Percentiles rank a stretch among this genome's conserved stretches.
Evolutionary conservation across 805 yeast genomes (phyloP).

Genomic region (Candida gorgasii): DNA sequence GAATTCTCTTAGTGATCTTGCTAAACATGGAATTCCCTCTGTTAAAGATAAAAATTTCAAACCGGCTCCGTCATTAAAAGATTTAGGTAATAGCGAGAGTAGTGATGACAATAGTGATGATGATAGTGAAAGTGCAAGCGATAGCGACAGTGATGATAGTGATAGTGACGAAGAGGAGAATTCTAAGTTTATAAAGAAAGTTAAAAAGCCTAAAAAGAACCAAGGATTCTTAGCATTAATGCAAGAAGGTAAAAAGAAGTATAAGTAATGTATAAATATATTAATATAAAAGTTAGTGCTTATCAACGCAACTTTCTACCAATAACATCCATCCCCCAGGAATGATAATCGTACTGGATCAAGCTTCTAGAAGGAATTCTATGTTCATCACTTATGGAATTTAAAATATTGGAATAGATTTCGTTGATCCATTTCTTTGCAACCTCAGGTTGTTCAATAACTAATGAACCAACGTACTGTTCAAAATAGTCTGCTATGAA

Average conservation of each 20-base stretch:
- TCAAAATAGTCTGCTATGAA: slow-evolving; percentile 45
- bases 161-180: slow-evolving; percentile 8
- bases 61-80: slow-evolving; percentile 9
- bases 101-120: slow-evolving; percentile 17
- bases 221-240: slow-evolving; percentile 32
- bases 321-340: slow-evolving; percentile 30
- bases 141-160: slow-evolving; percentile 17
- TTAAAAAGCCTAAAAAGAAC: slow-evolving; percentile 22
- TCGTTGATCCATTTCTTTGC: slow-evolving; percentile 35
- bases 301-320: slow-evolving; percentile 31
- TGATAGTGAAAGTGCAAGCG: slow-evolving; percentile 17
- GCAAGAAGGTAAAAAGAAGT: slow-evolving; percentile 25
- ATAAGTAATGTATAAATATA: slow-evolving; percentile 4
- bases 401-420: slow-evolving; percentile 31
- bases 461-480: slow-evolving; percentile 43
- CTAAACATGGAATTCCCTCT: slow-evolving; percentile 66
- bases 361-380: slow-evolving; percentile 13
- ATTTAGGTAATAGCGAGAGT: slow-evolving; percentile 12
- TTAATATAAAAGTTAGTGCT: slow-evolving; percentile 1
- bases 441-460: slow-evolving; percentile 35
- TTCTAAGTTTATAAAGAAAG: slow-evolving; percentile 17
- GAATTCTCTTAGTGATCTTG: slow-evolving; percentile 56
- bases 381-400: slow-evolving; percentile 25
- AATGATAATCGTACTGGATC: slow-evolving; percentile 17
- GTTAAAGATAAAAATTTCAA: slow-evolving; percentile 47